Percentiles rank a stretch among this genome's conserved stretches.
Evolutionary conservation across 1,139 yeast species (phyloP).

Genomic region (Pichia sp.): DNA sequence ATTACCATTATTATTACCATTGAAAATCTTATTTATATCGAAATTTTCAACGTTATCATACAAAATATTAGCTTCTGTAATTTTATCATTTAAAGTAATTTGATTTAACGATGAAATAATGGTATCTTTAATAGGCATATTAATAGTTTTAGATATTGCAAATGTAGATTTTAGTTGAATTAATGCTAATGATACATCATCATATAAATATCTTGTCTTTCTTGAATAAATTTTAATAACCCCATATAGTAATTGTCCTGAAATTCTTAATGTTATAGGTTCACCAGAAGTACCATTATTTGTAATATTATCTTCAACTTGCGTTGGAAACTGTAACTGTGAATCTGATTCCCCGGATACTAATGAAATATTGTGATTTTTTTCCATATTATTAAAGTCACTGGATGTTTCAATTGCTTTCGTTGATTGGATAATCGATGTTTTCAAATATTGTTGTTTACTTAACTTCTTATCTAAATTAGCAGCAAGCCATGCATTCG

Average conservation of each 20-base stretch:
- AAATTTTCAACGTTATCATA: conserved; percentile 49
- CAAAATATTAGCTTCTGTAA: conserved; percentile 70
- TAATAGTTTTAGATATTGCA: conserved; percentile 35
- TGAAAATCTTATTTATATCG: conserved; percentile 43
- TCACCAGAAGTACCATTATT: conserved; percentile 21
- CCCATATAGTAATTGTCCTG: conserved; percentile 85
- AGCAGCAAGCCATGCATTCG: conserved; percentile 92
- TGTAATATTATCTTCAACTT: neutral
- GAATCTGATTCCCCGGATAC: conserved; percentile 3
- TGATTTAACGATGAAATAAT: conserved; percentile 39
- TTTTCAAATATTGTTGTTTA: conserved; percentile 65
- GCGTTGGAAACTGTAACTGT: conserved; percentile 9
- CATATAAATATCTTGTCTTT: conserved; percentile 76
- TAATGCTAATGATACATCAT: conserved; percentile 78
- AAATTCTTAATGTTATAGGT: conserved; percentile 70
- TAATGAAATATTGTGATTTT: neutral
- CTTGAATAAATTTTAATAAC: conserved; percentile 83
- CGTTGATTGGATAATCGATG: conserved; percentile 67
- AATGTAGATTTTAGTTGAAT: conserved; percentile 71
- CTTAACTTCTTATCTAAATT: conserved; percentile 77
- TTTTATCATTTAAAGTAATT: conserved; percentile 65
- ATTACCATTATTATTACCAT: neutral
- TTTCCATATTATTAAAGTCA: neutral
- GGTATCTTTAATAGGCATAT: conserved; percentile 30
- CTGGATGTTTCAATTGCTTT: conserved; percentile 36